Evolutionary conservation across 305 asterid species (phyloP), one percentile per base, ranked within the genome.

Genomic region (Fraxinus xanthoxyloides): DNA sequence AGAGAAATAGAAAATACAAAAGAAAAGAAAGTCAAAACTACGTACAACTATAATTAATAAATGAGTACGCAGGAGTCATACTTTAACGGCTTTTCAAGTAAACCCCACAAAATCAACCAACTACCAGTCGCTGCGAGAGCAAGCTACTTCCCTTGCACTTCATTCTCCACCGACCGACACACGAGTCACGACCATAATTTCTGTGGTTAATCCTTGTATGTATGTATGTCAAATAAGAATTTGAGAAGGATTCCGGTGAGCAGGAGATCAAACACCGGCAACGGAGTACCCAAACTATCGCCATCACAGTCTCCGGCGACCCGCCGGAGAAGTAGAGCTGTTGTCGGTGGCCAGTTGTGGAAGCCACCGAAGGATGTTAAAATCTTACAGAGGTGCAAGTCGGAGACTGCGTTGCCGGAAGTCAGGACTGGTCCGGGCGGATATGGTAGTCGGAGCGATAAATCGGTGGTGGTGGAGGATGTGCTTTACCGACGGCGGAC

Each of bases 401-500:
- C 95, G 72, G 93, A 89, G 83, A 93, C 94, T 6, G 82, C 78
- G 59, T 80, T 89, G n/a, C 67, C 65, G 77, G 43, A 34, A 76
- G 30, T 77, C 77, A 77, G 77, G 63, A 85, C 56, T 6, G 43
- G 67, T 51, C 63, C 24, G 24, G 19, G 81, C 4, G 21, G 35
- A 36, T 38, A 84, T 77, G 26, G 70, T 7, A 80, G 78, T 78
- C 65, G 26, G 65, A n/a, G 65, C 2, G 65, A 54, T 63, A 69
- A 34, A 26, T 15, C 31, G 48, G 76, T 6, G 15, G 8, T 43
- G 79, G 80, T 63, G 73, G 79, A 82, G 19, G 76, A 32, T 7
- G 83, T 79, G 54, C 87, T 88, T 69, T 88, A 40, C 83, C 91
- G 92, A 77, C 93, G 90, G 19, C 84, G 54, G 73, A 92, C 97